Base-by-base conservation (phyloP, 2,329 filamentous ascomycete genomes). In the Torrubiellomyces zombiae region DNA sequence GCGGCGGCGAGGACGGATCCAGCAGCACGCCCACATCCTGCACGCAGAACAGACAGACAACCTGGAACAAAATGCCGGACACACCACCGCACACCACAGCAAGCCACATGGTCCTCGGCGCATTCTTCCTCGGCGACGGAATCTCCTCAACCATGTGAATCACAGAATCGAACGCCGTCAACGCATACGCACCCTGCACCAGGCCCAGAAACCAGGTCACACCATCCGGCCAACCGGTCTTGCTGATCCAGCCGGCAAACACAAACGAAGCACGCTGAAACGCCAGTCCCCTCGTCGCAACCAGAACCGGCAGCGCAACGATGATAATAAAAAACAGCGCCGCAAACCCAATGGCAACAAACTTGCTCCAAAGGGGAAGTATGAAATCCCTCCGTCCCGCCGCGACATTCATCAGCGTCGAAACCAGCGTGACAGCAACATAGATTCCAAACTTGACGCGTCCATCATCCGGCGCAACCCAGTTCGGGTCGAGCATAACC, bases 141-240 rank as follows among this genome's bases (percentile, higher is more conserved):
- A 68, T 62, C 35, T 68, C 63, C 33, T 69, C 64, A 3, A 64
- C 58, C 50, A 69, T 57, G 38, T 70, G 65, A 18, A 68, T 65
- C 17, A 65, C 63, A 0, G 63, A 60, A 35, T 70, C 65, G 32
- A 69, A 68, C 2, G 63, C 64, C 0, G 61, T 66, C 10, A 67
- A 42, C 2, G 38, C 64, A 27, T 68, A 69, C 0, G 64, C 64
- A 2, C 60, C 57, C 33, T 69, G 64, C 0, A 69, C 51, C 2
- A 70, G 54, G 4, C 65, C 65, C 0, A 59, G 56, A 33, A 70
- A 68, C 61, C 62, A 69, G n/a, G 58, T 56, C 1, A 68, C 56
- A 1, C 63, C 63, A 21, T 64, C 53, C 2, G 47, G 41, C 63
- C 63, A 69, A n/a, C 63, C 62, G 2, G 47, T 51, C 27, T 38